These are phyloP conservation scores for Xylaria nigripes DNA, from an alignment of 495 filamentous ascomycete genomes.

Conservation along the genomic window DNA sequence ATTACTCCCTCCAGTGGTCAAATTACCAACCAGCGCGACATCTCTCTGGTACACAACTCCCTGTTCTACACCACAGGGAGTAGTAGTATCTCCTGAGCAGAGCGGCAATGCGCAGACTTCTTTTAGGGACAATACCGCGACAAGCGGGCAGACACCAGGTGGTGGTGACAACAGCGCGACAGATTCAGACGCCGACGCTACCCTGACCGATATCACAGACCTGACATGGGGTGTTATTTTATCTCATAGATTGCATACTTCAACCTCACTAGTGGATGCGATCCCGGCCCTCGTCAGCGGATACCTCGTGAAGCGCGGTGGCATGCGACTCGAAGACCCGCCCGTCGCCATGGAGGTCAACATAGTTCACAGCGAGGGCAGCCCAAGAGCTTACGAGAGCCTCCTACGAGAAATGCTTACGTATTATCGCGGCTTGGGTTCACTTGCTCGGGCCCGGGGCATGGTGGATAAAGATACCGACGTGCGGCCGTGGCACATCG, in stretches of 20 bases:
- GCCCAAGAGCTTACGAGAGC: constrained; percentile 46
- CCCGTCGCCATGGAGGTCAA: constrained; percentile 59
- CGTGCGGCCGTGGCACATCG: constrained; percentile 78
- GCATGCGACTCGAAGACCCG: constrained; percentile 51
- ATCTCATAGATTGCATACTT: constrained; percentile 61
- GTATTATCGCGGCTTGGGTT: constrained; percentile 69
- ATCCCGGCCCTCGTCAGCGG: constrained; percentile 61
- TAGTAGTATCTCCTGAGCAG: constrained; percentile 49
- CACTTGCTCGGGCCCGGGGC: constrained; percentile 62
- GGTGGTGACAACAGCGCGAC: constrained; percentile 33
- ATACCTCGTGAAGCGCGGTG: constrained; percentile 68
- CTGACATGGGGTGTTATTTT: constrained; percentile 75
- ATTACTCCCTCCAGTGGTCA: constrained; percentile 46
- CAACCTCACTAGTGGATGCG: constrained; percentile 53
- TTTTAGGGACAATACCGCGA: constrained; percentile 35
- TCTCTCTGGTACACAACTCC: constrained; percentile 43
- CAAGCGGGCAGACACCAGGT: constrained; percentile 50
- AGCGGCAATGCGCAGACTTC: constrained; percentile 42
- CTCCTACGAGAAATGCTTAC: constrained; percentile 62
- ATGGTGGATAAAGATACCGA: constrained; percentile 53
- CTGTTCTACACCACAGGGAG: constrained; percentile 50
- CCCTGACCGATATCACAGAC: constrained; percentile 69
- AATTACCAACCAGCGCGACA: constrained; percentile 33
- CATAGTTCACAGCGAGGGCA: constrained; percentile 49
- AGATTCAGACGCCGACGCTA: constrained; percentile 62